Evolutionary conservation across 1,139 yeast species (phyloP).

Genomic region (Saccharomyces hybrid): DNA sequence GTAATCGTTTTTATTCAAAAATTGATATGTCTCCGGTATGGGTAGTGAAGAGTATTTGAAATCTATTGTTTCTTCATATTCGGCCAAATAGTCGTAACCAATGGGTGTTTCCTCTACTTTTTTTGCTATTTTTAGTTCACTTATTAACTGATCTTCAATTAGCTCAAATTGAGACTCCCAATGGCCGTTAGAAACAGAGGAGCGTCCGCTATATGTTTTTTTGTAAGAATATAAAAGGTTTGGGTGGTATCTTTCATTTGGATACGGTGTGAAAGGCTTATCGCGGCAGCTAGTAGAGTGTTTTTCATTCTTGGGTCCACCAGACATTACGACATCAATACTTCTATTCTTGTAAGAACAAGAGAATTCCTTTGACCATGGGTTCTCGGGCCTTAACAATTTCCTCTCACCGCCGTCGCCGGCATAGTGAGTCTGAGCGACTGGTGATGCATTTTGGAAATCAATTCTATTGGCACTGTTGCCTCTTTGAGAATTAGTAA

Average conservation of each 20-base stretch:
- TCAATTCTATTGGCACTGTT: neutral
- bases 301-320: neutral
- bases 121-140: neutral
- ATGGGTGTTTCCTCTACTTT: neutral
- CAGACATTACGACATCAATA: neutral
- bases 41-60: neutral
- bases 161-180: neutral
- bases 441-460: neutral
- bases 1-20: constrained; percentile 76
- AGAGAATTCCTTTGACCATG: neutral
- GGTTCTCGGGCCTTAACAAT: neutral
- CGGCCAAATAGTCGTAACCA: neutral
- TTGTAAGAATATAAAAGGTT: neutral
- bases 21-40: constrained; percentile 41
- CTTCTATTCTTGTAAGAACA: neutral
- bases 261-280: neutral
- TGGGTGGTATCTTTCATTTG: neutral
- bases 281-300: neutral
- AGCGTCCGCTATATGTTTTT: neutral
- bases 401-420: neutral
- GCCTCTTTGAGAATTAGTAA: neutral
- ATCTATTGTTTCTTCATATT: neutral
- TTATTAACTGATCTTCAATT: neutral
- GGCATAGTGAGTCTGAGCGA: neutral
- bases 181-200: neutral